Conservation (phyloP, 164 flowering plant species). For the Vitis rotundifolia region DNA sequence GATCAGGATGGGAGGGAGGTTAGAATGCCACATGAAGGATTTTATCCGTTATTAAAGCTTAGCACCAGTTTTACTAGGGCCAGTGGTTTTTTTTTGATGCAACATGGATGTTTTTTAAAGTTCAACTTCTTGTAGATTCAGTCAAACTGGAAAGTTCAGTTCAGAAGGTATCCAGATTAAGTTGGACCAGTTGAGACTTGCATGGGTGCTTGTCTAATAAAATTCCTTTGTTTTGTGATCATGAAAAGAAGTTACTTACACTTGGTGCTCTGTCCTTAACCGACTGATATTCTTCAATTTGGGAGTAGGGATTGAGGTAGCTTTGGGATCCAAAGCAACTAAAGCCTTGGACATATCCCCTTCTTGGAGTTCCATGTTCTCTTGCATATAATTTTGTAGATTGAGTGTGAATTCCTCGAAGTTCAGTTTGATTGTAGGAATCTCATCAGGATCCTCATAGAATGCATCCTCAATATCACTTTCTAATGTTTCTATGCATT, state of each 20-base stretch:
- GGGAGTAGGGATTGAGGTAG: constrained; percentile 38
- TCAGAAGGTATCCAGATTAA: background rate
- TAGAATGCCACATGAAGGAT: background rate
- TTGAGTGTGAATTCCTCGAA: constrained; percentile 57
- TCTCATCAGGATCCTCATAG: constrained; percentile 79
- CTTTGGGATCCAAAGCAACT: constrained; percentile 38
- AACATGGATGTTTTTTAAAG: background rate
- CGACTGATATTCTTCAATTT: constrained; percentile 51
- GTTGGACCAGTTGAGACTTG: background rate
- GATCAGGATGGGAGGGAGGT: background rate
- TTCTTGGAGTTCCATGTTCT: constrained; percentile 62
- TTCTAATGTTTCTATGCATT: constrained; percentile 35
- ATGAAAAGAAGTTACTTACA: constrained; percentile 32
- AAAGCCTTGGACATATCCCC: constrained; percentile 67
- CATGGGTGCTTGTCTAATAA: background rate
- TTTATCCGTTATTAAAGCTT: background rate
- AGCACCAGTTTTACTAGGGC: too few relatives aligned
- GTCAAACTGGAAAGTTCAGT: background rate
- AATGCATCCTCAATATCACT: constrained; percentile 74
- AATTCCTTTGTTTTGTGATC: background rate
- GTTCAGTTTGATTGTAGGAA: constrained; percentile 82
- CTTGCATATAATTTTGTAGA: constrained; percentile 61
- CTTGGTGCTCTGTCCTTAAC: constrained; percentile 57
- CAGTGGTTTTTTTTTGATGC: too few relatives aligned
- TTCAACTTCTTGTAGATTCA: background rate